Conservation (phyloP, 176 grass and related monocot species). For the Rhynchospora breviuscula region DNA sequence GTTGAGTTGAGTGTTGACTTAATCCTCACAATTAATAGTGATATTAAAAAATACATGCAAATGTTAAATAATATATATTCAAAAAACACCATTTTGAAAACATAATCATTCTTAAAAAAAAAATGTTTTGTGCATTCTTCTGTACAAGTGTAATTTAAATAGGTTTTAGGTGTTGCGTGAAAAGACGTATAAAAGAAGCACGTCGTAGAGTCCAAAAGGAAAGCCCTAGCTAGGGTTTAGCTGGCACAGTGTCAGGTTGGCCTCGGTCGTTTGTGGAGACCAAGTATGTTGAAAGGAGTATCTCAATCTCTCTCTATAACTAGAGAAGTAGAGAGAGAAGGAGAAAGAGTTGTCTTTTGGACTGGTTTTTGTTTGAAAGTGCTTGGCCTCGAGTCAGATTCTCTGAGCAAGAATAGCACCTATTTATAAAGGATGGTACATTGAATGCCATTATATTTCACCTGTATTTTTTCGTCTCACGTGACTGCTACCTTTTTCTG, state of each 20-base stretch:
- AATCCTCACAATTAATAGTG: too few species aligned
- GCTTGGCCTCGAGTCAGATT: slow-evolving; percentile 62
- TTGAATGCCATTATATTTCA: slow-evolving; percentile 24
- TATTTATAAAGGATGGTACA: slow-evolving; percentile 15
- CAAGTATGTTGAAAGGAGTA: slow-evolving; percentile 24
- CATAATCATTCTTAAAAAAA: too few species aligned
- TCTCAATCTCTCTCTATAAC: slow-evolving; percentile 13
- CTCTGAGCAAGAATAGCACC: slow-evolving; percentile 31
- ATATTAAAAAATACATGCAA: too few species aligned
- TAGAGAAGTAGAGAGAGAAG: slow-evolving; percentile 15
- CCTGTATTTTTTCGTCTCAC: slow-evolving; percentile 10
- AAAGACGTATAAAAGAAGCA: slow-evolving; percentile 7
- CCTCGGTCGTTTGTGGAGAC: slow-evolving; percentile 26
- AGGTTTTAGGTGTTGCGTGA: slow-evolving; percentile 2
- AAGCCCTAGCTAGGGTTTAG: slow-evolving; percentile 45
- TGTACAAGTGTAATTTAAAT: slow-evolving; percentile 7
- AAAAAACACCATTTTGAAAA: too few species aligned
- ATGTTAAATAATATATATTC: too few species aligned
- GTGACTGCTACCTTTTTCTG: background rate
- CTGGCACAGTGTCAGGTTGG: slow-evolving; percentile 51
- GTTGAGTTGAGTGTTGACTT: too few species aligned
- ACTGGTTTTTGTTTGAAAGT: slow-evolving; percentile 54
- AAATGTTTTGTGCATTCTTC: background rate
- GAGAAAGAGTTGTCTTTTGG: slow-evolving; percentile 37
- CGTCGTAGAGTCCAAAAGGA: slow-evolving; percentile 46